Conservation (phyloP, 306 rosid species). For the Inga leiocalycina region DNA sequence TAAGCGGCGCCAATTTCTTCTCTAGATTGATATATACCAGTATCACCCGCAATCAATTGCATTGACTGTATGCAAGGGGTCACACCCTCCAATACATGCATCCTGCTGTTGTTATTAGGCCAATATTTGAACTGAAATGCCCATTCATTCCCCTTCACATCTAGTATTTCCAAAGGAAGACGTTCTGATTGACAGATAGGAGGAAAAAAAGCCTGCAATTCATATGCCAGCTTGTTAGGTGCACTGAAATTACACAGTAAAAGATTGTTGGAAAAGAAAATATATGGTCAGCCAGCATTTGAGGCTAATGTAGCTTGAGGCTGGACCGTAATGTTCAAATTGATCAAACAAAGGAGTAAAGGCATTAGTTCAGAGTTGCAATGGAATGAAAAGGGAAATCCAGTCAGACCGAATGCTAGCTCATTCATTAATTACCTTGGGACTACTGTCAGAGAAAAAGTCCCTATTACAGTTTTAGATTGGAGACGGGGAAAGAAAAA, state of each 20-base stretch:
- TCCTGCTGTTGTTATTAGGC: constrained; percentile 99
- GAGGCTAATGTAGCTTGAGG: too few species aligned
- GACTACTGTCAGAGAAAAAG: too few species aligned
- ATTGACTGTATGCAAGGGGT: constrained; percentile 99
- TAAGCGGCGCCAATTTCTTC: constrained; percentile 24
- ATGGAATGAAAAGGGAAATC: too few species aligned
- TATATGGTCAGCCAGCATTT: too few species aligned
- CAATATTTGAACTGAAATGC: constrained; percentile 98
- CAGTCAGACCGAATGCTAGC: too few species aligned
- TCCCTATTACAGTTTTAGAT: too few species aligned
- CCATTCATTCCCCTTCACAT: constrained; percentile 96
- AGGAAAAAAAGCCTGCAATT: constrained; percentile 94
- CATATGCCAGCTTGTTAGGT: constrained; percentile 27
- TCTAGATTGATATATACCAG: constrained; percentile 61
- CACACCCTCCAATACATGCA: constrained; percentile 99
- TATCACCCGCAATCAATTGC: constrained; percentile 92
- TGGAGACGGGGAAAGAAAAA: too few species aligned
- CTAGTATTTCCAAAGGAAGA: constrained; percentile 84
- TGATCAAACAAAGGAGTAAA: too few species aligned
- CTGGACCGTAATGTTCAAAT: too few species aligned
- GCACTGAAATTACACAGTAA: constrained; percentile 22
- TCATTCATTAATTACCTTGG: too few species aligned
- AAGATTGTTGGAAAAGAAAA: constrained; percentile 6
- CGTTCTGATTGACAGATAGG: constrained; percentile 90
- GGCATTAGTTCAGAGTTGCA: too few species aligned